Evolutionary conservation across 805 yeast species (phyloP), one percentile per base, ranked within the genome.

Genomic region (Metschnikowia peoriensis): DNA sequence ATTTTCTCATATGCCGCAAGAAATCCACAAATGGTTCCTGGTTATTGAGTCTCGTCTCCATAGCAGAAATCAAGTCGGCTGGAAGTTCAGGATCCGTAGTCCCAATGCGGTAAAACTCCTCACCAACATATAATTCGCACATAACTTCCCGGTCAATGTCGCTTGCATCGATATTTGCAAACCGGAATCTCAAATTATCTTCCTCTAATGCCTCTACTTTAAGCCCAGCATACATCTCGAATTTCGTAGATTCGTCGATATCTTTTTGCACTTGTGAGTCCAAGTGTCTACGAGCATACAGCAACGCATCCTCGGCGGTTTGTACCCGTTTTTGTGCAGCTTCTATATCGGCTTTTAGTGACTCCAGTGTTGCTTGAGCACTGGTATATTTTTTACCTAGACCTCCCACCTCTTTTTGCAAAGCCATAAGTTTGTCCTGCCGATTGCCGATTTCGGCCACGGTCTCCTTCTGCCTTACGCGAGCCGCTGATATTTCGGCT

Each of bases 151-250:
- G 66, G 38, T 71, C 71, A 41, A 71, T 62, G 46, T 81, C 68
- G 35, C 69, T 64, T 15, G 77, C 70, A 55, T 79, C 81, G 15
- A 84, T 68, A 45, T 79, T 78, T 1, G 63, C 64, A 60, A 84
- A 85, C 2, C 70, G 66, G 59, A 85, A 81, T 52, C 66, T 68
- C 42, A 85, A 62, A 35, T 75, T 57, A 49, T 78, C 81, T 7
- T 74, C 77, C 16, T 69, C 66, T 1, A 80, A 65, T 4, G 83
- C 83, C 50, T 79, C 82, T 16, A 85, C 76, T 37, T 70, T 69
- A 51, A 85, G 62, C 1, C 90, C 89, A 42, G 84, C 67, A 46
- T 81, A 67, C 38, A 70, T 65, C 54, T 85, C 88, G 66, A 77
- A 82, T 40, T 77, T 70, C 15, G 67, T 51, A 40, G 82, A 68